Base-by-base conservation (phyloP, 2,329 filamentous ascomycete genomes). In the Cladophialophora immunda region DNA sequence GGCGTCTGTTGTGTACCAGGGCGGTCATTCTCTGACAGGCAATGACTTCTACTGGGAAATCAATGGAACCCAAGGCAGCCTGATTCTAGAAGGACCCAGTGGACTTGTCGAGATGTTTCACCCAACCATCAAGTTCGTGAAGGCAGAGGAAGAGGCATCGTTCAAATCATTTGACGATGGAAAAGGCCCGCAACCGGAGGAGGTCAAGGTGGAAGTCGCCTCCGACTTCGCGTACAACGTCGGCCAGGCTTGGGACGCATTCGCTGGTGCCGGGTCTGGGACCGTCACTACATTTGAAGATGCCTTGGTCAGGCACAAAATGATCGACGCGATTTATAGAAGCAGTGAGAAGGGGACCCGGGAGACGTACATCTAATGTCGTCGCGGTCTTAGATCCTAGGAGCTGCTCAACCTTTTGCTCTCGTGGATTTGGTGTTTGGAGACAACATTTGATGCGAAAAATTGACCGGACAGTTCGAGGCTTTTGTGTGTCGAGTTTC, bases 281-380 rank as follows among this genome's bases (percentile, higher is more conserved):
- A 55, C 41, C 36, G 62, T 68, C 15, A 65, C 66, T 4, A 66
- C 69, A 1, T 69, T 68, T 58, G 65, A 69, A 55, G 69, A 71
- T 58, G 65, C 68, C 4, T 41, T 71, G 25, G 15, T 70, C 29
- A 64, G 69, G 25, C 69, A 71, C 52, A 60, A 47, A 45, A 70
- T 68, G 69, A 68, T 70, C 30, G 68, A 70, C 34, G 68, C 68
- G 2, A 71, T 68, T 27, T 70, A 70, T 22, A 53, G 58, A 34
- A 70, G 69, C 52, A 59, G 68, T 32, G 58, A 67, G 61, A 67
- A 41, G 7, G 69, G 69, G 4, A 70, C 41, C 13, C 32, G 68
- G 34, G 65, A 71, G 53, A 60, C 22, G 7, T 71, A 71, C 53
- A 22, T 71, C 55, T 69, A 53, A 67, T 19, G 22, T 65, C 5